Evolutionary conservation across 1,284 basidiomycete species (phyloP).

Genomic region (Marasmius fiardii): DNA sequence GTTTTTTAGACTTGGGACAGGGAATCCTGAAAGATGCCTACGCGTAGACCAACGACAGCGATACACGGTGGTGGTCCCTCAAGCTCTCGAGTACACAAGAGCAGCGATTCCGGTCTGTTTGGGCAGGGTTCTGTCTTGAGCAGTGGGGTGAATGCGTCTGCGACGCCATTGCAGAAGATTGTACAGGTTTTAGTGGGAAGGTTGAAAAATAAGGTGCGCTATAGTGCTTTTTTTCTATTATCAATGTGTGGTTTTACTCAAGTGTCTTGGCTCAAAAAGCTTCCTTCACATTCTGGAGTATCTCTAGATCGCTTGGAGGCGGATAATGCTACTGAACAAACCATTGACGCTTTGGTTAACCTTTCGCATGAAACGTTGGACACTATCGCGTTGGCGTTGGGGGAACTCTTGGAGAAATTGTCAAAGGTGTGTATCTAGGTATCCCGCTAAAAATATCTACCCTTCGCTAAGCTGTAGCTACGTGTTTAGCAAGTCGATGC

Average conservation of each 20-base stretch:
- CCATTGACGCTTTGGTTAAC: constrained; percentile 76
- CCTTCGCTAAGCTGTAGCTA: constrained; percentile 3
- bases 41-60: constrained; percentile 11
- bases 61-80: constrained; percentile 11
- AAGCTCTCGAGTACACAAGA: constrained; percentile 27
- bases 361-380: constrained; percentile 74
- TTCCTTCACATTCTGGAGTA: constrained; percentile 83
- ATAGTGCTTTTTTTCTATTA: not conserved
- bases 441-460: constrained; percentile 1
- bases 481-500: constrained; percentile 45
- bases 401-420: constrained; percentile 72
- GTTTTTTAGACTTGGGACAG: not conserved
- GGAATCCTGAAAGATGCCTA: constrained; percentile 7
- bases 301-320: constrained; percentile 70
- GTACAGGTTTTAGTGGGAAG: constrained; percentile 69
- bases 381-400: constrained; percentile 76
- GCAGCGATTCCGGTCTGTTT: constrained; percentile 34
- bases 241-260: not conserved
- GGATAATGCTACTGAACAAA: constrained; percentile 69
- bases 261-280: constrained; percentile 38
- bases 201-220: constrained; percentile 64
- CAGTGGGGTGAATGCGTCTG: constrained; percentile 22
- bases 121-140: constrained; percentile 24
- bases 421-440: constrained; percentile 57
- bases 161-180: constrained; percentile 69